Conservation (phyloP, 2,329 filamentous ascomycete species). For the Diplodia sapinea region DNA sequence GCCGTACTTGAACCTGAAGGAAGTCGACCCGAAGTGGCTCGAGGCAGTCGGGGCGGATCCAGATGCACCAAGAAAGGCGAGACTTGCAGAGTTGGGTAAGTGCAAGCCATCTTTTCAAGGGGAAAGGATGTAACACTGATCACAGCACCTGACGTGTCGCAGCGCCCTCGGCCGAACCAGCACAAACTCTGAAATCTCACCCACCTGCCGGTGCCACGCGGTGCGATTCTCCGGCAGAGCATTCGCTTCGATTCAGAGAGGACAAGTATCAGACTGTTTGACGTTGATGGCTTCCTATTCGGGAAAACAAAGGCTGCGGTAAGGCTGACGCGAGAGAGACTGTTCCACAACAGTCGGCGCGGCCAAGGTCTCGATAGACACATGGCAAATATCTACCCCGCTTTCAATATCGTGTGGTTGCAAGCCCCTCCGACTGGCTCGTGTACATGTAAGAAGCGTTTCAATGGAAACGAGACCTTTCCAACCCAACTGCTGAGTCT, state of each 20-base stretch:
- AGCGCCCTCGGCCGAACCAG: neutral
- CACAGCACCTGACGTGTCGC: neutral
- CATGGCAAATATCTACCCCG: neutral
- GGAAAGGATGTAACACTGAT: neutral
- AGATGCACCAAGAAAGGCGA: conserved; percentile 2
- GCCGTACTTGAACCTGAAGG: conserved; percentile 49
- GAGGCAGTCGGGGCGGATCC: conserved; percentile 38
- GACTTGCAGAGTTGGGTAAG: neutral
- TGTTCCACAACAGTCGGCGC: neutral
- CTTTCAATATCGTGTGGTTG: neutral
- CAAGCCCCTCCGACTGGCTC: neutral
- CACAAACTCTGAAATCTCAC: neutral
- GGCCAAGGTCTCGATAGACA: neutral
- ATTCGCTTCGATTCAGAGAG: neutral
- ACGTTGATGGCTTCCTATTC: neutral
- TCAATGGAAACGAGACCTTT: neutral
- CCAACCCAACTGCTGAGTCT: neutral
- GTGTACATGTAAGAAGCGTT: neutral
- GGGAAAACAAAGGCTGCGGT: neutral
- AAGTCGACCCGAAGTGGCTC: conserved; percentile 53
- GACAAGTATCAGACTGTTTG: neutral
- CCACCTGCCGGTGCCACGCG: neutral
- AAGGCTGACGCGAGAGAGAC: neutral
- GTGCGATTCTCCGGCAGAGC: neutral
- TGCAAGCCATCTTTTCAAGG: neutral